A percentile compares a stretch with the other conserved stretches of the same genome.
Conservation (phyloP, 768 basidiomycete species). For the Lactarius sp. region DNA sequence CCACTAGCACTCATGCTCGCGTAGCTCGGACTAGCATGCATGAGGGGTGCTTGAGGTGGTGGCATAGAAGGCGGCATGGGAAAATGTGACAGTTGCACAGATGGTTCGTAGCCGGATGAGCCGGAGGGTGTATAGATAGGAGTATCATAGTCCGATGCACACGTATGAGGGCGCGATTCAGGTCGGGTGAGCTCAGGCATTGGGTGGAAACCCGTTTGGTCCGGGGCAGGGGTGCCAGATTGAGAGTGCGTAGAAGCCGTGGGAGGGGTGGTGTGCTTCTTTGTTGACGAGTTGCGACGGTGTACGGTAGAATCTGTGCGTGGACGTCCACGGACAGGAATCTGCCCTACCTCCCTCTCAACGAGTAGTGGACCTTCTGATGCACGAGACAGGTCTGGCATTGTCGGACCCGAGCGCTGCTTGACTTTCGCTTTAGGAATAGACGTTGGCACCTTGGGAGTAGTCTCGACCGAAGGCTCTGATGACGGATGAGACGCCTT, state of each 20-base stretch:
- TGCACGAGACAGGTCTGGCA: conserved; percentile 1
- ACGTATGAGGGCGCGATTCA: conserved; percentile 10
- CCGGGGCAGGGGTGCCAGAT: conserved; percentile 17
- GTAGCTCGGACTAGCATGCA: conserved; percentile 20
- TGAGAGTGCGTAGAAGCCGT: conserved; percentile 11
- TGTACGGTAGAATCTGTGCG: conserved; percentile 10
- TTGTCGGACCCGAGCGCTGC: conserved; percentile 5
- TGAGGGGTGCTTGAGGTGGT: conserved; percentile 9
- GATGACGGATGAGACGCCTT: conserved; percentile 8
- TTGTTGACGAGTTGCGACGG: conserved; percentile 12
- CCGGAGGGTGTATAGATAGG: conserved; percentile 9
- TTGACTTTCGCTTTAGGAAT: conserved; percentile 3
- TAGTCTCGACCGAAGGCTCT: conserved; percentile 1
- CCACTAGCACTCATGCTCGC: conserved; percentile 21
- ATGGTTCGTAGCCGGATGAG: conserved; percentile 6
- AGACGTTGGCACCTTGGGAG: conserved; percentile 6
- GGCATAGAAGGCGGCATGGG: conserved; percentile 18
- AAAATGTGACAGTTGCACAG: not conserved
- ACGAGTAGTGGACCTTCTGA: conserved; percentile 2
- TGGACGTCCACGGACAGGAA: conserved; percentile 21
- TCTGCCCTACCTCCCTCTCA: conserved; percentile 10
- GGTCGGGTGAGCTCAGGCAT: conserved; percentile 10
- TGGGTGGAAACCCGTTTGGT: conserved; percentile 9
- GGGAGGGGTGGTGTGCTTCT: conserved; percentile 7
- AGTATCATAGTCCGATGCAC: conserved; percentile 11